These are phyloP conservation scores for Pythium aphanidermatum DNA, from an alignment of 352 stramenopile species.

Conservation along the genomic window DNA sequence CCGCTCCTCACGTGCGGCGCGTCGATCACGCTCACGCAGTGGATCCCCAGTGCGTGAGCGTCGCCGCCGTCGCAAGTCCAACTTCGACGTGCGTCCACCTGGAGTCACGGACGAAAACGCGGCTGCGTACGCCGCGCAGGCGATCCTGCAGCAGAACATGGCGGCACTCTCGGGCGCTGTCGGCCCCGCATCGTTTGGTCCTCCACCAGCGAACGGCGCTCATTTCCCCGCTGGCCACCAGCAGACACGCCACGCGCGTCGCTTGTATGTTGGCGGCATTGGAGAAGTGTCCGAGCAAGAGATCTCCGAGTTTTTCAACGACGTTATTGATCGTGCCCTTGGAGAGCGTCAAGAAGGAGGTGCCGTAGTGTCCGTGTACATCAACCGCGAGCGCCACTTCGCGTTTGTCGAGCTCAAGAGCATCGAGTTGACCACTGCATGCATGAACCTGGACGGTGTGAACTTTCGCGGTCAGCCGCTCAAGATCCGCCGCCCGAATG, in stretches of 20 bases:
- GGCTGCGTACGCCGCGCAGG: slow-evolving; percentile 74
- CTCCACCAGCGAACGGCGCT: slow-evolving; percentile 20
- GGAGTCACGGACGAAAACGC: slow-evolving; percentile 81
- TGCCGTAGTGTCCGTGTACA: slow-evolving; percentile 89
- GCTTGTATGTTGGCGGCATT: slow-evolving; percentile 96
- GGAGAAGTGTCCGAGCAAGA: slow-evolving; percentile 79
- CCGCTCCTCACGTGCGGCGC: slow-evolving; percentile 47
- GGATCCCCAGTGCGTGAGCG: slow-evolving; percentile 17
- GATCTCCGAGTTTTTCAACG: slow-evolving; percentile 90
- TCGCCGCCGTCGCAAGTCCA: slow-evolving; percentile 64
- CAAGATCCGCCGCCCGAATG: slow-evolving; percentile 96
- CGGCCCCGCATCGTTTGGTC: slow-evolving; percentile 54
- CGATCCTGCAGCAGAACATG: slow-evolving; percentile 83
- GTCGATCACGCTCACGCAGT: slow-evolving; percentile 32
- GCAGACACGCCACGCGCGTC: slow-evolving; percentile 93
- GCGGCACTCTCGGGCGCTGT: slow-evolving; percentile 53
- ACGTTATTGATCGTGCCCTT: slow-evolving; percentile 85
- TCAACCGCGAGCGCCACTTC: slow-evolving; percentile 95
- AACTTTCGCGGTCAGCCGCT: slow-evolving; percentile 91
- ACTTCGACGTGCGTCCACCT: slow-evolving; percentile 77
- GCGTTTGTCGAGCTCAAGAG: slow-evolving; percentile 97
- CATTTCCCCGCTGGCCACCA: slow-evolving; percentile 36
- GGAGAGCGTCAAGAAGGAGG: slow-evolving; percentile 69
- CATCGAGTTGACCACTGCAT: slow-evolving; percentile 95
- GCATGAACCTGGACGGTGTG: slow-evolving; percentile 95